Evolutionary conservation across 257 asterid genomes (phyloP), one percentile per base, ranked within the genome.

Genomic region (Prunella vulgaris): DNA sequence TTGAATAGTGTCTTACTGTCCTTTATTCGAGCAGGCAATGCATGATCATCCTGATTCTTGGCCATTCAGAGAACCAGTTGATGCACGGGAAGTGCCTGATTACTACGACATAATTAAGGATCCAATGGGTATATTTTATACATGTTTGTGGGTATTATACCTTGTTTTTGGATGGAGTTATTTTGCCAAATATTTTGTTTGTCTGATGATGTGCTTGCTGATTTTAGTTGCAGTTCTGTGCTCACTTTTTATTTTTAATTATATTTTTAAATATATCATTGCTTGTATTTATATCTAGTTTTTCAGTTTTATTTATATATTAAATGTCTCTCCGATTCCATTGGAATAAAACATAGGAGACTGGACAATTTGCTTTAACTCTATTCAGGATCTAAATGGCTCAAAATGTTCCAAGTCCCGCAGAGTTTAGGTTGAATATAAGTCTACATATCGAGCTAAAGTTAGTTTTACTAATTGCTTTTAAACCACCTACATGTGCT

Each of bases 11-110:
- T 42, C 46, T 61, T 53, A 18, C 25, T 52, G 24, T 22, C 7
- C 27, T 32, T 59, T 57, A 53, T 74, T 49, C 72, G 71, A 74
- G 77, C 91, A 93, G 99, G 86, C 81, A 76, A 83, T 88, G 97
- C 81, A 70, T 52, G 99, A 93, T 62, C 99, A 93, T 83, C 94
- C 97, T n/a, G 99, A 93, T 88, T 77, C 97, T 70, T 93, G 99
- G 97, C 99, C 99, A 28, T 93, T 93, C 83, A 93, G 82, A 78
- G 99, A 93, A 49, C 96, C 99, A 17, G 99, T 93, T 70, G 99
- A 93, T 90, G 88, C 88, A 60, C 90, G 96, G 20, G 99, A 93
- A 53, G 99, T 93, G 64, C 99, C 99, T 38, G 99, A 93, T 79
- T 93, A 93, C 77, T 90, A 93, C 35, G 96, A 90, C 20, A 87